Percentiles rank a stretch among this genome's conserved stretches.
Evolutionary conservation across 2,329 filamentous ascomycete species (phyloP).

Genomic region (Fusarium praegraminearum): DNA sequence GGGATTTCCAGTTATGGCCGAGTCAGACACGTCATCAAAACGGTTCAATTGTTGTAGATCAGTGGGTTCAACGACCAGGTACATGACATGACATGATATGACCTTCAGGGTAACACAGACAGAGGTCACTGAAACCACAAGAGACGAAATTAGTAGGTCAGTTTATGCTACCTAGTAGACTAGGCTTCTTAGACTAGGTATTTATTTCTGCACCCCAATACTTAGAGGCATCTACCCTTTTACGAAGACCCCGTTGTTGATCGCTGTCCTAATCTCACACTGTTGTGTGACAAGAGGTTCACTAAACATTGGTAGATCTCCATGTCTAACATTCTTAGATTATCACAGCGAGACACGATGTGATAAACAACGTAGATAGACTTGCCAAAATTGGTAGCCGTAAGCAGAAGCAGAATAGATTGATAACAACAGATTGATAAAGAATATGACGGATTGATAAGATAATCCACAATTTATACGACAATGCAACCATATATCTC

Average conservation of each 20-base stretch:
- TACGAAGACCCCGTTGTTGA: fast-evolving
- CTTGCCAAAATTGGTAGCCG: too few relatives aligned
- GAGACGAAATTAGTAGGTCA: too few relatives aligned
- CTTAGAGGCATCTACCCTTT: too few relatives aligned
- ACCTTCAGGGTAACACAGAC: too few relatives aligned
- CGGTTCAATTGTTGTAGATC: background rate
- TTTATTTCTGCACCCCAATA: fast-evolving
- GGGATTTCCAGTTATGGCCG: background rate
- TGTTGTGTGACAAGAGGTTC: background rate
- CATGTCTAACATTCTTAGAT: fast-evolving
- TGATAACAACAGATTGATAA: background rate
- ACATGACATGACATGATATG: background rate
- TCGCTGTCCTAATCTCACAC: background rate
- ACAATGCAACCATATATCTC: background rate
- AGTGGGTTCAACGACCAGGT: background rate
- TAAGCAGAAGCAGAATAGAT: fast-evolving
- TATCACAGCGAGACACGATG: background rate
- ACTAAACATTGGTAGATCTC: background rate
- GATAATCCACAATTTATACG: background rate
- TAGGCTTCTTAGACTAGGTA: too few relatives aligned
- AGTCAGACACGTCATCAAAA: background rate
- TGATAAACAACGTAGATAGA: background rate
- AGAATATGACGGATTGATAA: background rate
- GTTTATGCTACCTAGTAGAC: too few relatives aligned
- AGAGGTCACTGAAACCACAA: too few relatives aligned